These are phyloP conservation scores for Sporothrix pseudoabietina DNA, from an alignment of 2,329 filamentous ascomycete genomes.

Conservation along the genomic window DNA sequence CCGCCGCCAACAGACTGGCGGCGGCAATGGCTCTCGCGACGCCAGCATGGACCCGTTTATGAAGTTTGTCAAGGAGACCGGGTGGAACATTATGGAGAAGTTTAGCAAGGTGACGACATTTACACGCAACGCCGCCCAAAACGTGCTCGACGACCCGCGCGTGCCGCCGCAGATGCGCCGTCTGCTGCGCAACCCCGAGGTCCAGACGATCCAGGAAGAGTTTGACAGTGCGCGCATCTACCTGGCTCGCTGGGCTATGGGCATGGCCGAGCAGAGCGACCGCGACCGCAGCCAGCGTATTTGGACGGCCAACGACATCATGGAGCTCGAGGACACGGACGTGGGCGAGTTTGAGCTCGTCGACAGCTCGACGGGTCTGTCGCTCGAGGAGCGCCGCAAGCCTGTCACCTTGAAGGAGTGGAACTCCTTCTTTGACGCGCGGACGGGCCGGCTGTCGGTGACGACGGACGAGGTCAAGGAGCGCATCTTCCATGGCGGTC, in stretches of 20 bases:
- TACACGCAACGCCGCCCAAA: conserved; percentile 86
- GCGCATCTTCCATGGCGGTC: conserved; percentile 91
- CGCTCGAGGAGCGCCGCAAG: conserved; percentile 74
- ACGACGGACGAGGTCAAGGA: conserved; percentile 95
- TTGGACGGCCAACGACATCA: conserved; percentile 89
- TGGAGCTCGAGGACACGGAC: conserved; percentile 91
- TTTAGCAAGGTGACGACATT: conserved; percentile 98
- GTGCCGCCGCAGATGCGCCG: conserved; percentile 85
- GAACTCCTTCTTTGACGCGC: conserved; percentile 82
- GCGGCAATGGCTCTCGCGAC: conserved; percentile 48
- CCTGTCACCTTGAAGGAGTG: conserved; percentile 82
- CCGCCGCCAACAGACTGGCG: neutral
- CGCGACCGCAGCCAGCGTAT: conserved; percentile 80
- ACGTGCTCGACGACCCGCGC: conserved; percentile 87
- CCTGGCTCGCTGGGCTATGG: conserved; percentile 96
- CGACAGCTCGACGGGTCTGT: conserved; percentile 70
- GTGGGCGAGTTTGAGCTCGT: conserved; percentile 96
- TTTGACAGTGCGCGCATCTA: conserved; percentile 96
- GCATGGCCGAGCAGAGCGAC: conserved; percentile 95
- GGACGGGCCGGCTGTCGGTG: conserved; percentile 71
- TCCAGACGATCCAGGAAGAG: conserved; percentile 93
- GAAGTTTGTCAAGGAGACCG: conserved; percentile 90
- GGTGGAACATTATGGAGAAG: conserved; percentile 96
- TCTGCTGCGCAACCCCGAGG: conserved; percentile 85
- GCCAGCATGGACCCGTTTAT: conserved; percentile 88